phyloP scores from a whole-genome alignment of 306 rosid genomes.

The Ormosia emarginata region DNA sequence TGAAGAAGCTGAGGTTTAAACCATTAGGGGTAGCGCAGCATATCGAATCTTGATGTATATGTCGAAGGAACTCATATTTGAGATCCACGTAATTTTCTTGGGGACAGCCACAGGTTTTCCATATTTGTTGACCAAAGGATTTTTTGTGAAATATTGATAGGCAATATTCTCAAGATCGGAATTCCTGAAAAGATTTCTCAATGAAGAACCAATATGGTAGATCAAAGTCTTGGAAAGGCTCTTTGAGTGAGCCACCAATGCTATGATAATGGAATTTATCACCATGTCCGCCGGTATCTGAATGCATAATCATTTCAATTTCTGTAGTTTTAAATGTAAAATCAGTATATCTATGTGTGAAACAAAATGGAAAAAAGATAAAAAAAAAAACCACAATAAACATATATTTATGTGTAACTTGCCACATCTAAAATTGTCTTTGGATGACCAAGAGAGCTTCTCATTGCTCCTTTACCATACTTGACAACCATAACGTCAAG shows the following conservation, averaged over 20 bases:
- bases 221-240: neutral
- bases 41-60: neutral
- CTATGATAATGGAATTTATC: conserved; percentile 34
- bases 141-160: conserved; percentile 4
- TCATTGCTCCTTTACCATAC: conserved; percentile 28
- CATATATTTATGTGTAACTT: neutral
- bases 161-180: neutral
- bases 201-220: conserved; percentile 39
- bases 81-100: neutral
- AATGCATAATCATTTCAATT: neutral
- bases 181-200: conserved; percentile 24
- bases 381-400: neutral
- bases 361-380: neutral
- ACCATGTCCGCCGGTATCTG: conserved; percentile 52
- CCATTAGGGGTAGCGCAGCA: no score
- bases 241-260: conserved; percentile 22
- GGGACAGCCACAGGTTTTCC: conserved; percentile 6
- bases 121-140: conserved; percentile 13
- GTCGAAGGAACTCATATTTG: neutral
- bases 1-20: no score
- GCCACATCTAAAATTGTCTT: conserved; percentile 5
- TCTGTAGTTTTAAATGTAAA: neutral
- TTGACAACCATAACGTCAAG: conserved; percentile 17
- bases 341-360: no score
- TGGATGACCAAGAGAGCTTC: conserved; percentile 24